Evolutionary conservation across 495 filamentous ascomycete genomes (phyloP).

Genomic region (Hypoxylon lienhwacheense): DNA sequence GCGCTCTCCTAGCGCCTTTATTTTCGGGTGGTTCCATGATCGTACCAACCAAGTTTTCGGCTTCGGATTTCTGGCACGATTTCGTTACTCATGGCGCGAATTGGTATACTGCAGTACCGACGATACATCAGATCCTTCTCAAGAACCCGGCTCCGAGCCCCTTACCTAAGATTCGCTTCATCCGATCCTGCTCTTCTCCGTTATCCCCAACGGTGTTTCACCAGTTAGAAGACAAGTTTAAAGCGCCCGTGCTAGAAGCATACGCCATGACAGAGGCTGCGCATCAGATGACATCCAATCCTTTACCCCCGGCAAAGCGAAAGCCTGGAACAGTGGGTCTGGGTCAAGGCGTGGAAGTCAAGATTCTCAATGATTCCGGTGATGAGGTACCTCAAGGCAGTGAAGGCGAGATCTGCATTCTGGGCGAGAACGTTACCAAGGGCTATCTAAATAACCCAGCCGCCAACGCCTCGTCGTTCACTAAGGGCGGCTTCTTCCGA

Average conservation of each 20-base stretch:
- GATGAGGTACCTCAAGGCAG: constrained; percentile 61
- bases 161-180: constrained; percentile 76
- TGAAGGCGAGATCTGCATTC: constrained; percentile 79
- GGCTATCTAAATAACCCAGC: constrained; percentile 80
- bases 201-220: constrained; percentile 76
- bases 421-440: constrained; percentile 75
- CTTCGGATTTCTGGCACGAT: constrained; percentile 76
- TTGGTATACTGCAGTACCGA: constrained; percentile 88
- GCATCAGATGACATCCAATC: constrained; percentile 88
- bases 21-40: constrained; percentile 71
- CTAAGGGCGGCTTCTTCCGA: constrained; percentile 71
- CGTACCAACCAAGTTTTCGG: constrained; percentile 76
- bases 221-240: constrained; percentile 68
- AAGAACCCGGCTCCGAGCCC: constrained; percentile 64
- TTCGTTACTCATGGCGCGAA: constrained; percentile 71
- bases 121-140: constrained; percentile 86
- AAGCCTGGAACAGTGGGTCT: constrained; percentile 78
- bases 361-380: constrained; percentile 68
- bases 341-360: constrained; percentile 78
- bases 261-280: constrained; percentile 93
- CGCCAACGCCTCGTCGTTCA: constrained; percentile 72
- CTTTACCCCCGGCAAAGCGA: constrained; percentile 69
- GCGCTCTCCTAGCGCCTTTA: constrained; percentile 75
- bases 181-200: constrained; percentile 82
- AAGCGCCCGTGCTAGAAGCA: constrained; percentile 80